phyloP scores from a whole-genome alignment of 306 rosid species.

The Vicia villosa region DNA sequence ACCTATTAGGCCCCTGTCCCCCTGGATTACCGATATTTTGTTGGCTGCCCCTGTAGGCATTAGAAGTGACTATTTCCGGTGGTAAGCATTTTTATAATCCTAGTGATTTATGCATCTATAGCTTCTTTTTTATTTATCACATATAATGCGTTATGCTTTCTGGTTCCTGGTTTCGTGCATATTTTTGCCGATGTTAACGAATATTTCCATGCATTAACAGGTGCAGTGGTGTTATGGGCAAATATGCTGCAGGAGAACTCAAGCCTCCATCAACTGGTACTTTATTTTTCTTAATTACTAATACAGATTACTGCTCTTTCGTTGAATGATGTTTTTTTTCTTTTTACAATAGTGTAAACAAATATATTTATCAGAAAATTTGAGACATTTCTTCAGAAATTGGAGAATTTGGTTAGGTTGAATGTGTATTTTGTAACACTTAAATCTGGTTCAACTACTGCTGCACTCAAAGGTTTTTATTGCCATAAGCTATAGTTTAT shows the following conservation, averaged over 20 bases:
- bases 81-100: slow-evolving; percentile 58
- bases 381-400: slow-evolving; percentile 4
- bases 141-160: slow-evolving; percentile 9
- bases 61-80: slow-evolving; percentile 94
- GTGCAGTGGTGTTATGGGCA: slow-evolving; percentile 99
- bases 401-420: background rate
- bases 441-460: background rate
- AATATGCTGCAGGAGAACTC: slow-evolving; percentile 98
- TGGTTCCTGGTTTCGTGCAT: background rate
- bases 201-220: slow-evolving; percentile 50
- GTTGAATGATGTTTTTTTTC: background rate
- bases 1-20: slow-evolving; percentile 87
- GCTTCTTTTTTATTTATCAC: slow-evolving; percentile 15
- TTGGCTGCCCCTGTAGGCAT: slow-evolving; percentile 91
- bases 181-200: slow-evolving; percentile 7
- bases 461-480: background rate
- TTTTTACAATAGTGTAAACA: background rate
- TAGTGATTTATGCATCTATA: background rate
- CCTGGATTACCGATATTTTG: slow-evolving; percentile 95
- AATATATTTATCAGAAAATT: background rate
- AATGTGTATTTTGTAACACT: background rate
- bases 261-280: slow-evolving; percentile 84
- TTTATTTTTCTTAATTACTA: slow-evolving; percentile 24
- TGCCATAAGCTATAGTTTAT: background rate
- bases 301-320: slow-evolving; percentile 7